phyloP scores from a whole-genome alignment of 345 rosid genomes.

The Camelina laxa region DNA sequence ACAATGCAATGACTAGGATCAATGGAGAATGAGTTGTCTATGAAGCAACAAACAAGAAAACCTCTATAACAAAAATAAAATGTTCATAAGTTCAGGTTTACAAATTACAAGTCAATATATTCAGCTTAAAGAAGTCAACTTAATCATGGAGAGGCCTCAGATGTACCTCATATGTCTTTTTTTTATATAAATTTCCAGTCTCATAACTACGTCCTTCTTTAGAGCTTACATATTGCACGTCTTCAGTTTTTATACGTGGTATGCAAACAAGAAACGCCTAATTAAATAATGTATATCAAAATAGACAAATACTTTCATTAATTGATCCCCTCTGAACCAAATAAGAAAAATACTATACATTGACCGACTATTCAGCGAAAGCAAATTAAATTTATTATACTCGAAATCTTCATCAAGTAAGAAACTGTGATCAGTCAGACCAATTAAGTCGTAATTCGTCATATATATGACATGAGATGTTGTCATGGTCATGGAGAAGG shows the following conservation, averaged over 20 bases:
- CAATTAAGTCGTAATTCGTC: slow-evolving; percentile 4
- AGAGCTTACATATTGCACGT: not conserved
- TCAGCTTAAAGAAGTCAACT: too few relatives aligned
- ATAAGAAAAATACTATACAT: not conserved
- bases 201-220: too few relatives aligned
- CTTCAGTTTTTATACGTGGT: slow-evolving; percentile 22
- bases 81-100: too few relatives aligned
- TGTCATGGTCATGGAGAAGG: not conserved
- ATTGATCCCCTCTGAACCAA: not conserved
- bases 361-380: slow-evolving; percentile 30
- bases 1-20: not conserved
- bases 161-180: too few relatives aligned
- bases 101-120: too few relatives aligned
- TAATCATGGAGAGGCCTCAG: too few relatives aligned
- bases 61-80: too few relatives aligned
- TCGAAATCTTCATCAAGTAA: slow-evolving; percentile 9
- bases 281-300: not conserved
- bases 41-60: slow-evolving; percentile 10
- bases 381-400: slow-evolving; percentile 12
- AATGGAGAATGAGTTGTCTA: not conserved
- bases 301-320: too few relatives aligned
- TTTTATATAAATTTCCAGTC: too few relatives aligned
- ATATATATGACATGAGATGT: slow-evolving; percentile 6
- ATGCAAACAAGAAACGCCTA: slow-evolving; percentile 20
- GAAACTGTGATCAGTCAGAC: slow-evolving; percentile 26